A percentile compares a stretch with the other conserved stretches of the same genome.
Evolutionary conservation across 2,329 filamentous ascomycete species (phyloP).

Genomic region (Botrytis pseudocinerea): DNA sequence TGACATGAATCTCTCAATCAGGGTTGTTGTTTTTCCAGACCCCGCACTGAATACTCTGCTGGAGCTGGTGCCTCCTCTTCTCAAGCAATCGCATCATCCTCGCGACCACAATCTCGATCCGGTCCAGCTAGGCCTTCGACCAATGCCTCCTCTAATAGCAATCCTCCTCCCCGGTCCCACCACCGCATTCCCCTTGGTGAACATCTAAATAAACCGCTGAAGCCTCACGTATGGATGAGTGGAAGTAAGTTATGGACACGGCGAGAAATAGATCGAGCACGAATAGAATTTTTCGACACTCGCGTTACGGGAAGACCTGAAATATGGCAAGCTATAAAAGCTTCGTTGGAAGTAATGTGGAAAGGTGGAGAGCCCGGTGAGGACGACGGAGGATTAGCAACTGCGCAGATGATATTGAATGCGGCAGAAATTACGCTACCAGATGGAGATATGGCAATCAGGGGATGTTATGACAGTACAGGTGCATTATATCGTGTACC

Average conservation of each 20-base stretch:
- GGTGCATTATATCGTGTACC: slow-evolving; percentile 71
- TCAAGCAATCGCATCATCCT: slow-evolving; percentile 49
- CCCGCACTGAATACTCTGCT: slow-evolving; percentile 54
- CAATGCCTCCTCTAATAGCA: slow-evolving; percentile 28
- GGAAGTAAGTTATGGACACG: slow-evolving; percentile 68
- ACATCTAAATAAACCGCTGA: slow-evolving; percentile 70
- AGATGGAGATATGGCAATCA: slow-evolving; percentile 69
- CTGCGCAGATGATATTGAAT: slow-evolving; percentile 77
- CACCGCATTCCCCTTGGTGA: slow-evolving; percentile 51
- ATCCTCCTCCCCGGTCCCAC: slow-evolving; percentile 22
- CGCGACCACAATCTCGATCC: slow-evolving; percentile 30
- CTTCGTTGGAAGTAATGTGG: slow-evolving; percentile 69
- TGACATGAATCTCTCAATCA: slow-evolving; percentile 40
- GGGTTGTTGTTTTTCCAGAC: slow-evolving; percentile 61
- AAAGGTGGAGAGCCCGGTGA: slow-evolving; percentile 43
- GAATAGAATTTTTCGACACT: slow-evolving; percentile 87
- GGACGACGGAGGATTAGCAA: slow-evolving; percentile 51
- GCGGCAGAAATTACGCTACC: slow-evolving; percentile 76
- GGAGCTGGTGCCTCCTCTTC: slow-evolving; percentile 46
- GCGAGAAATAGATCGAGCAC: slow-evolving; percentile 66
- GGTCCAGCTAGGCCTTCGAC: slow-evolving; percentile 33
- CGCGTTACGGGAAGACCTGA: slow-evolving; percentile 74
- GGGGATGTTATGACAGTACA: slow-evolving; percentile 65
- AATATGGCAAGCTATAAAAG: slow-evolving; percentile 75
- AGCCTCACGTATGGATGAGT: slow-evolving; percentile 65